Evolutionary conservation across 805 yeast genomes (phyloP), one percentile per base, ranked within the genome.

Genomic region (Myxozyma sirexii): DNA sequence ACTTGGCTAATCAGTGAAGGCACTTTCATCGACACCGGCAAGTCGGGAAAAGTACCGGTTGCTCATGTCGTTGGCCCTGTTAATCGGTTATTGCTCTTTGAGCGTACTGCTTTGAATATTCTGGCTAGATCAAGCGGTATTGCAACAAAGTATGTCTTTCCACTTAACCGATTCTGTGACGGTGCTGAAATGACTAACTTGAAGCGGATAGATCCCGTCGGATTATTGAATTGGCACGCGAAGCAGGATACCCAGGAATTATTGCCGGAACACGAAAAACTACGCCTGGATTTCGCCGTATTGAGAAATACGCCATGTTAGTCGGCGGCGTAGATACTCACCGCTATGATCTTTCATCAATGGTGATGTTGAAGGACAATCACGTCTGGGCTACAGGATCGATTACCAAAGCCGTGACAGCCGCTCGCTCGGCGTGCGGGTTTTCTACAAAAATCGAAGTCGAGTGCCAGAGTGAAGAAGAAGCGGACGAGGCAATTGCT

Each of bases 181-280:
- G 54, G 13, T 13, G 21, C 19, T 6, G 35, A 15, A 15, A 10
- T 21, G 31, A 23, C 37, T 17, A 31, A 27, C 19, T 4, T 12
- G 13, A 2, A n/a, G 6, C 15, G 15, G 12, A 12, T 24, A 64
- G 67, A 37, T 84, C 94, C 0, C 74, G 77, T 53, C 73, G 76
- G 29, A 81, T 92, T 2, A 76, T 84, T 54, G 70, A 75, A 4
- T 72, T 82, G 59, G 97, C 97, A 0, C 80, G 84, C 57, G 74
- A 80, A 43, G 75, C 81, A 3, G 94, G 96, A 0, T 93, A 84
- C 71, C 76, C 76, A 2, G 98, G 98, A 0, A 80, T 86, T 24
- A 90, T 92, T 71, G 97, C 98, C 0, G 98, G 97, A 5, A 92
- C 98, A 1, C 82, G 98, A 71, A 92, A 92, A 75, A 93, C 97